Conservation (phyloP, 192 early-diverging fungal species). For the Coemansia sp. region DNA sequence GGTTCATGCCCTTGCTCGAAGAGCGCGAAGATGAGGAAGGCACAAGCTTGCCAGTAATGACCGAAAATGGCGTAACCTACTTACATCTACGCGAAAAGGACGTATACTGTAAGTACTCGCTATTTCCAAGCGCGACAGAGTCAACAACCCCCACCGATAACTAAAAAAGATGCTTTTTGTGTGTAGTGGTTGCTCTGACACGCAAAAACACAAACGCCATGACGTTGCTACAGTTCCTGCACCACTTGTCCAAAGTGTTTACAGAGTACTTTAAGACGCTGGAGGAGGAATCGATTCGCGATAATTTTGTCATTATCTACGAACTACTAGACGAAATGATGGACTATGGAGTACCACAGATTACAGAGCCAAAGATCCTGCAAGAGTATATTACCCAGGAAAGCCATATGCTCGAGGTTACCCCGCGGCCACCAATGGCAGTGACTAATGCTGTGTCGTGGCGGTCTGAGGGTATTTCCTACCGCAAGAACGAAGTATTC, state of each 20-base stretch:
- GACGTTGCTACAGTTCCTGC: slow-evolving; percentile 92
- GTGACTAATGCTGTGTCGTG: slow-evolving; percentile 74
- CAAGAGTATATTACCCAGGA: slow-evolving; percentile 98
- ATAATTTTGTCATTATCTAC: slow-evolving; percentile 92
- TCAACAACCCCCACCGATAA: not conserved
- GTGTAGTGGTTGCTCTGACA: slow-evolving; percentile 83
- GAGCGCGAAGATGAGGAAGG: slow-evolving; percentile 94
- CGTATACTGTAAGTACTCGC: slow-evolving; percentile 77
- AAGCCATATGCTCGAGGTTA: slow-evolving; percentile 90
- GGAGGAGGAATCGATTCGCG: slow-evolving; percentile 88
- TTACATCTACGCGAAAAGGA: slow-evolving; percentile 96
- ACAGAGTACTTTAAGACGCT: slow-evolving; percentile 91
- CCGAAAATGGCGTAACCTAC: slow-evolving; percentile 94
- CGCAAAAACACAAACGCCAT: slow-evolving; percentile 98
- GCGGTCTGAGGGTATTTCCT: slow-evolving; percentile 71
- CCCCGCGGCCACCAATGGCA: slow-evolving; percentile 87
- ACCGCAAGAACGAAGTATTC: slow-evolving; percentile 78
- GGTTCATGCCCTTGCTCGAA: slow-evolving; percentile 95
- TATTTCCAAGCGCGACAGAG: not conserved
- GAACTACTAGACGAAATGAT: slow-evolving; percentile 92
- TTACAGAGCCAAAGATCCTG: slow-evolving; percentile 85
- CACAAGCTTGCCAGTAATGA: slow-evolving; percentile 86
- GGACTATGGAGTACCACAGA: slow-evolving; percentile 91
- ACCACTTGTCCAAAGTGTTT: slow-evolving; percentile 91
- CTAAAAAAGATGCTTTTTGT: not conserved